A percentile compares a stretch with the other conserved stretches of the same genome.
Conservation (phyloP, 345 rosid species). For the Stellera chamaejasme region DNA sequence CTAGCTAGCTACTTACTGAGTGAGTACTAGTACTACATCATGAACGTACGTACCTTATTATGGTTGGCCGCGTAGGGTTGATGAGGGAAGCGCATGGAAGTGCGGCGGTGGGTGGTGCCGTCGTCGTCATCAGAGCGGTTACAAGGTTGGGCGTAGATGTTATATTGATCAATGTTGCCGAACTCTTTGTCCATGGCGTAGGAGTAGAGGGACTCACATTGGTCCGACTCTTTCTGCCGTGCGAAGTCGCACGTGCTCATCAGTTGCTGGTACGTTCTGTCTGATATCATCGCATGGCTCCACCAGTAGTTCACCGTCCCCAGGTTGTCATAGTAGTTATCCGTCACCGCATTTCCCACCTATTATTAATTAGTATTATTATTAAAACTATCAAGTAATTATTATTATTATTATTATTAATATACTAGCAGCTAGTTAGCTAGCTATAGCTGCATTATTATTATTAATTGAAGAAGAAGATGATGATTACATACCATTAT, state of each 20-base stretch:
- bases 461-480: too few relatives aligned
- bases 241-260: constrained; percentile 77
- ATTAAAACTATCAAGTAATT: too few relatives aligned
- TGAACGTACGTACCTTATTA: too few relatives aligned
- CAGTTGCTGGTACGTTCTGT: constrained; percentile 68
- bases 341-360: constrained; percentile 99
- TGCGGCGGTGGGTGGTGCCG: constrained; percentile 37
- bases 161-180: constrained; percentile 94
- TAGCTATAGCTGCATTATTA: too few relatives aligned
- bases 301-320: constrained; percentile 99
- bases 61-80: constrained; percentile 25
- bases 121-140: constrained; percentile 77
- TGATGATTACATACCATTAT: constrained; percentile 48
- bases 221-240: constrained; percentile 68
- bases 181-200: constrained; percentile 97
- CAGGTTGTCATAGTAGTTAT: constrained; percentile 82
- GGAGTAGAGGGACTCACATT: constrained; percentile 77
- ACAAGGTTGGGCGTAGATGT: constrained; percentile 87
- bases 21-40: too few relatives aligned
- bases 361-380: constrained; percentile 14
- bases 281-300: constrained; percentile 99
- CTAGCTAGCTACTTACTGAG: not conserved
- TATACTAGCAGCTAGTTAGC: too few relatives aligned
- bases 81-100: constrained; percentile 54
- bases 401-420: too few relatives aligned